Evolutionary conservation across 179 eudicot genomes (phyloP), one percentile per base, ranked within the genome.

Genomic region (Spergularia azorica): DNA sequence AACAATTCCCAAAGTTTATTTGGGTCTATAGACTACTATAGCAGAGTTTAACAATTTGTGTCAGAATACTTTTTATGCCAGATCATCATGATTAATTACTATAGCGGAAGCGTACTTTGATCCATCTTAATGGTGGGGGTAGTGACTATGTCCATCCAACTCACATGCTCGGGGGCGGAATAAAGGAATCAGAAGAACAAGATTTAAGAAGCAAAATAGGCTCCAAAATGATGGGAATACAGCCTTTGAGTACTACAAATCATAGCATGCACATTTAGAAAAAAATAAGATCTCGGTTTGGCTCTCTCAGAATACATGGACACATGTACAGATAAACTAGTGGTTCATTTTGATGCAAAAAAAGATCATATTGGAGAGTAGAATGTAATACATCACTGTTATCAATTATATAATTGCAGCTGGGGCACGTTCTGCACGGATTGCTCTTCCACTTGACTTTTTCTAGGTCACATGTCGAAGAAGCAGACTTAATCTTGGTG

Each of bases 371-470:
- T 26, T 52, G 46, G 60, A 76, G 65, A 63, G 68, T 43, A 67
- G 70, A 26, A 26, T 26, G 70, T 32, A 79, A 71, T 93, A 93
- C 97, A 79, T 93, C 97, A 71, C 79, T 90, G 69, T 93, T 95
- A 85, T 93, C 95, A 67, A 95, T 91, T 26, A 82, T 82, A 75
- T 84, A 83, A 41, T 87, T 80, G 81, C 99, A 95, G 71, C 85
- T 89, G 16, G 99, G 97, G 85, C 99, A 95, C 60, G 90, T 76
- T 89, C 88, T 90, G 16, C 89, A 79, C 2, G 99, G 99, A 74
- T 93, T 89, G 86, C 99, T 93, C 81, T 88, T 87, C 95, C 95
- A 95, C 52, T 83, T 79, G 78, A 83, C 77, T 71, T 80, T 70
- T 84, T 75, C 90, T 36, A 80, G 82, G 80, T 89, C 86, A 73